Evolutionary conservation across 441 rosid species (phyloP).

Genomic region (Melastoma candidum): DNA sequence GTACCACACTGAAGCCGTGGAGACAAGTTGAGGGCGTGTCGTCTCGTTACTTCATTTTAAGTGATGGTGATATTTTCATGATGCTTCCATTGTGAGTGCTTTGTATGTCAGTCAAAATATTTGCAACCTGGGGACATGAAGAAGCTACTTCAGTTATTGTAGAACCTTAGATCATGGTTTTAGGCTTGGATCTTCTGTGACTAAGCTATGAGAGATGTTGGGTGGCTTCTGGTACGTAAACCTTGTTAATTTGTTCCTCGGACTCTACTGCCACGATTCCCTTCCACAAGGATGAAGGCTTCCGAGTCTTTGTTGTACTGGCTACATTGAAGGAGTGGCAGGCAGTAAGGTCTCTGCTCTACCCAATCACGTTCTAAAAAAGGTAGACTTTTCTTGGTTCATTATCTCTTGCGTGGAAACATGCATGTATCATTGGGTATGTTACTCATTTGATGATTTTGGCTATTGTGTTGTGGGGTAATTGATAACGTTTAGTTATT

Average conservation of each 20-base stretch:
- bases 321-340: no score
- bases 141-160: constrained; percentile 20
- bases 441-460: no score
- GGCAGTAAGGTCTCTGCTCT: no score
- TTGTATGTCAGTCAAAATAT: constrained; percentile 28
- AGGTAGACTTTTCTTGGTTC: no score
- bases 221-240: constrained; percentile 28
- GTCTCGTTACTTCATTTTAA: constrained; percentile 15
- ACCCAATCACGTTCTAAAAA: no score
- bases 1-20: constrained; percentile 69
- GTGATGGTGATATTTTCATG: constrained; percentile 26
- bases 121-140: constrained; percentile 17
- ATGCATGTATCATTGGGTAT: no score
- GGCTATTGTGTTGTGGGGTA: no score
- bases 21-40: constrained; percentile 41
- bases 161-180: constrained; percentile 25
- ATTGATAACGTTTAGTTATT: no score
- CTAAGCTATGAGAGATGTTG: constrained; percentile 22
- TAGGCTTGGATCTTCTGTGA: constrained; percentile 29
- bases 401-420: no score
- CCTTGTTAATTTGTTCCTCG: constrained; percentile 24
- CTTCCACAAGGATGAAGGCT: background rate
- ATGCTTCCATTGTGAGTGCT: constrained; percentile 20
- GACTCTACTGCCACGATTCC: constrained; percentile 13
- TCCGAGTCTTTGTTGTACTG: no score